Base-by-base conservation (phyloP, 2,329 filamentous ascomycete genomes). In the Beauveria varroae region DNA sequence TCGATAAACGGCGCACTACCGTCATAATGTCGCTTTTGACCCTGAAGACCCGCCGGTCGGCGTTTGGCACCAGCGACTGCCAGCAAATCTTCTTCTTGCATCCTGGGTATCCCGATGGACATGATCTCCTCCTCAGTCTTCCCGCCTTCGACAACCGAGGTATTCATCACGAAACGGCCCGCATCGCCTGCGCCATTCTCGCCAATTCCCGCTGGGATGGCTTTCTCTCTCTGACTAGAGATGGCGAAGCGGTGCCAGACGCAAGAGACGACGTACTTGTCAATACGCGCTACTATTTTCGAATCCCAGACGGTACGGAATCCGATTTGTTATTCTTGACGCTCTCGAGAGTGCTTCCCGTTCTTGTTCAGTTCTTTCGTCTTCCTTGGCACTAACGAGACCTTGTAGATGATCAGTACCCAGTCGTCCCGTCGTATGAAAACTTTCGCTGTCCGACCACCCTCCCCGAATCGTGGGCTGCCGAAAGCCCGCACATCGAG, bases 121-220 rank as follows among this genome's bases (percentile, higher is more conserved):
- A 55, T 20, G 59, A 63, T 40, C 26, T 63, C 18, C 52, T 63
- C 28, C 18, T 61, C 34, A 55, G 44, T n/a, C 58, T 63, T 41
- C 62, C 62, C 18, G 62, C 58, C 24, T 50, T 63, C 18, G 54
- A 61, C 43, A 24, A 26, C 43, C 12, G 47, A 16, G 62, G 62
- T 16, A 61, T 63, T 52, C 54, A 61, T 51, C 58, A 63, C 43
- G 54, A 61, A 41, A 63, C 62, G 52, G 62, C 62, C 14, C 58
- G 53, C 22, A 52, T 61, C 52, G 58, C 62, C 54, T 61, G 53
- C 46, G 58, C 62, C 20, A 49, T 63, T 26, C 57, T 63, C 14
- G 58, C 62, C 18, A 58, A 61, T 24, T 61, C 46, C n/a, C 20
- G 41, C 18, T 63, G 47, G 57, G 58, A 61, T 53, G 58, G 62